phyloP scores from a whole-genome alignment of 192 early-diverging fungal genomes.

The Entomortierella chlamydospora region DNA sequence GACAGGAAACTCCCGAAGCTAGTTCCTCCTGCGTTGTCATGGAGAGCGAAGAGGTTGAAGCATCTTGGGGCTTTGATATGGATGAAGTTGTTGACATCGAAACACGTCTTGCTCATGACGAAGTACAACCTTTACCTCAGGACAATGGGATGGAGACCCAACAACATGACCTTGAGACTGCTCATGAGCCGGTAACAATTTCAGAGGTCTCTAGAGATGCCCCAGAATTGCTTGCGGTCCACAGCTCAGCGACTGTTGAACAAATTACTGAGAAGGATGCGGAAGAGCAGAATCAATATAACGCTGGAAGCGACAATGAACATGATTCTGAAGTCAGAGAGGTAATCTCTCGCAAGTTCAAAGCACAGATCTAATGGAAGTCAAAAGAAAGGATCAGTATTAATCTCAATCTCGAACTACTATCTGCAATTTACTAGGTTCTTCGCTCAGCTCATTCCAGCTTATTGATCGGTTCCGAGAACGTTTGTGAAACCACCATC shows the following conservation, averaged over 20 bases:
- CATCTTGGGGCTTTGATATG: conserved; percentile 42
- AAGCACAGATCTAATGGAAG: neutral
- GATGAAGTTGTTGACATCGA: conserved; percentile 17
- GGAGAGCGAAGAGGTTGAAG: conserved; percentile 3
- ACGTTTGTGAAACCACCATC: neutral
- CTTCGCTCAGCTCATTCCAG: neutral
- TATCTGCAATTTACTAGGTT: neutral
- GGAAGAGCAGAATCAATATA: too few relatives aligned
- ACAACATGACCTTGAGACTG: neutral
- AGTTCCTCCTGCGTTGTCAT: neutral
- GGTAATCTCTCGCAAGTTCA: neutral
- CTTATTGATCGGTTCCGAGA: neutral
- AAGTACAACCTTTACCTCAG: neutral
- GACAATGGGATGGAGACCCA: neutral
- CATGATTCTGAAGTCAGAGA: conserved; percentile 41
- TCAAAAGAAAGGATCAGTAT: too few relatives aligned
- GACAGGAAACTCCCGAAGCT: neutral
- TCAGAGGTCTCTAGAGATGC: too few relatives aligned
- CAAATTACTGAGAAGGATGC: too few relatives aligned
- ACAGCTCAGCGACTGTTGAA: neutral
- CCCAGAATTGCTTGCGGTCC: neutral
- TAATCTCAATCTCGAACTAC: neutral
- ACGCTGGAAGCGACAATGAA: conserved; percentile 23
- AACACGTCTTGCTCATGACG: neutral
- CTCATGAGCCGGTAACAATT: neutral